phyloP scores from a whole-genome alignment of 2,329 filamentous ascomycete genomes.

The Pseudogymnoascus sp. region DNA sequence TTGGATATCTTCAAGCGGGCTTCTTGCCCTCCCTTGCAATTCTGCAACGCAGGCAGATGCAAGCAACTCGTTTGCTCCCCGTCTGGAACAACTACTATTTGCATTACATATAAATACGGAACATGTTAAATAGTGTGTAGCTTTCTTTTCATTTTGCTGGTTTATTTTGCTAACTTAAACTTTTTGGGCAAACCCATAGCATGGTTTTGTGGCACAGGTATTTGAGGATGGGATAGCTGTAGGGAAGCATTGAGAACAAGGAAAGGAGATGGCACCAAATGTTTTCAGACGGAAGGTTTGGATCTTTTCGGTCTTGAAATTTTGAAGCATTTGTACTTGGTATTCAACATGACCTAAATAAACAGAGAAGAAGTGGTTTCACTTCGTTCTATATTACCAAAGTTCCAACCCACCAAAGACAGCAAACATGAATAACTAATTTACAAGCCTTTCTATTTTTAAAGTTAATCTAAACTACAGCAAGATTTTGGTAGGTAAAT shows the following conservation, averaged over 20 bases:
- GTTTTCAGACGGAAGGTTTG: neutral
- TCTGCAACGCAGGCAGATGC: neutral
- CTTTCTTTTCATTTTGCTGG: neutral
- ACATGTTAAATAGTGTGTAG: neutral
- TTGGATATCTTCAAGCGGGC: neutral
- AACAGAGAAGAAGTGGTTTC: neutral
- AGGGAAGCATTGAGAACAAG: neutral
- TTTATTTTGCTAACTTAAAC: neutral
- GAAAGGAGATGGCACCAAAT: neutral
- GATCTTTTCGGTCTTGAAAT: neutral
- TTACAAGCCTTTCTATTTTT: neutral
- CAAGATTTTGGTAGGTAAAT: neutral
- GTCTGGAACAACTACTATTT: neutral
- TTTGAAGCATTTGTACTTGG: neutral
- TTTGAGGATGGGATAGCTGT: neutral
- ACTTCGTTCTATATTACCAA: neutral
- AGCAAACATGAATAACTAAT: neutral
- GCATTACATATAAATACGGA: neutral
- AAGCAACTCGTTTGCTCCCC: neutral
- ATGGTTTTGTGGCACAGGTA: neutral
- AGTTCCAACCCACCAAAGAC: neutral
- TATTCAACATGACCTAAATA: neutral
- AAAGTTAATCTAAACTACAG: neutral
- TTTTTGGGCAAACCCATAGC: neutral
- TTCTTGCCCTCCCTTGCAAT: neutral